These are phyloP conservation scores for Xylaria digitata DNA, from an alignment of 2,329 filamentous ascomycete species.

Conservation along the genomic window DNA sequence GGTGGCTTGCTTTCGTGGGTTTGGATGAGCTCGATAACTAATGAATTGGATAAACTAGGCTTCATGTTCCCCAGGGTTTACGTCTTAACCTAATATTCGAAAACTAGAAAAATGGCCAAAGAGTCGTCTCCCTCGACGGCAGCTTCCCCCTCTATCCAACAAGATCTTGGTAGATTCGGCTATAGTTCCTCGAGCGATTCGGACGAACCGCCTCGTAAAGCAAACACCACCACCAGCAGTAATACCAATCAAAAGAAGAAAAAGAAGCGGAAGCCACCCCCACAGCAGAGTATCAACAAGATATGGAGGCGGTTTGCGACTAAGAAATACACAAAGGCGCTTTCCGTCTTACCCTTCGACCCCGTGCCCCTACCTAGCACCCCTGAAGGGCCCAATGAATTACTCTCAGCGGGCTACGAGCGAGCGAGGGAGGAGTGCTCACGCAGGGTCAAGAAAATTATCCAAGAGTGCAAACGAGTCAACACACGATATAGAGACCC, in stretches of 20 bases:
- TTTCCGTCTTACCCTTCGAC: slow-evolving; percentile 73
- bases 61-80: neutral
- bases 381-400: slow-evolving; percentile 67
- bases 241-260: slow-evolving; percentile 64
- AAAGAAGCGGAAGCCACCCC: slow-evolving; percentile 67
- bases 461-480: slow-evolving; percentile 74
- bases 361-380: slow-evolving; percentile 64
- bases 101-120: slow-evolving; percentile 26
- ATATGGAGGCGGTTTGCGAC: slow-evolving; percentile 73
- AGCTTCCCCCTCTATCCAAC: slow-evolving; percentile 34
- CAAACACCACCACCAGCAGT: slow-evolving; percentile 45
- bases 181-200: slow-evolving; percentile 64
- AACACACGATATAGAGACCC: slow-evolving; percentile 84
- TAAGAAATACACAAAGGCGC: slow-evolving; percentile 72
- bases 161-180: slow-evolving; percentile 51
- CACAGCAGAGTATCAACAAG: slow-evolving; percentile 73
- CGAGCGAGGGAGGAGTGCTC: slow-evolving; percentile 72
- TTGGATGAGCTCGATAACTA: neutral
- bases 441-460: slow-evolving; percentile 70
- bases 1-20: neutral
- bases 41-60: slow-evolving; percentile 5
- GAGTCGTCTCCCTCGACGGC: slow-evolving; percentile 21
- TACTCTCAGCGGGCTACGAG: slow-evolving; percentile 70
- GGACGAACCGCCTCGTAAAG: slow-evolving; percentile 56
- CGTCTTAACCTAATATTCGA: neutral